A percentile compares a stretch with the other conserved stretches of the same genome.
Evolutionary conservation across 805 yeast species (phyloP).

Genomic region (Candida berthetii): DNA sequence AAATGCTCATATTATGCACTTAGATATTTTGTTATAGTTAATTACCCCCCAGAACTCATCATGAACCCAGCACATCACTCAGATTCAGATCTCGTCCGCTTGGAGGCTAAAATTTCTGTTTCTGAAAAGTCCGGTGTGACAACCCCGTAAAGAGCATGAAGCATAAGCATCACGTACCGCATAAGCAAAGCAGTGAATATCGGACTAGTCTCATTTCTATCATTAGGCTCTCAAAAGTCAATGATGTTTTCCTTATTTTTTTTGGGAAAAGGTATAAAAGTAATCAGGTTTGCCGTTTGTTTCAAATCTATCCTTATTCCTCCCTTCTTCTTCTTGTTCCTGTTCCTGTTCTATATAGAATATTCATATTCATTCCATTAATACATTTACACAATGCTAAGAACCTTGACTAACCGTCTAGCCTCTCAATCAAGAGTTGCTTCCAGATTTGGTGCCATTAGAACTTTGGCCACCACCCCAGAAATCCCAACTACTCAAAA

Average conservation of each 20-base stretch:
- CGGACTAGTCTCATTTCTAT: too few species aligned
- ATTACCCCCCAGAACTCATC: too few species aligned
- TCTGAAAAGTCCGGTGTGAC: neutral
- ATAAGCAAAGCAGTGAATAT: too few species aligned
- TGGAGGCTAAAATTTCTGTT: neutral
- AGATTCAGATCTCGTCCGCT: too few species aligned
- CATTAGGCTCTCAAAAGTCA: too few species aligned
- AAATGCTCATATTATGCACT: too few species aligned
- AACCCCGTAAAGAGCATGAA: too few species aligned
- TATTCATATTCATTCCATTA: neutral
- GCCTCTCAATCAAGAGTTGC: slow-evolving; percentile 6
- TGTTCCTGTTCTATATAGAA: neutral
- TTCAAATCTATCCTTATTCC: neutral
- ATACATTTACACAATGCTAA: slow-evolving; percentile 14
- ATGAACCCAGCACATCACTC: too few species aligned
- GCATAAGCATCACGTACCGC: too few species aligned
- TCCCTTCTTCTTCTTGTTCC: neutral
- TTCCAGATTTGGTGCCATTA: slow-evolving; percentile 8
- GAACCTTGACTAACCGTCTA: slow-evolving; percentile 13
- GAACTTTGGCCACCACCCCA: slow-evolving; percentile 19
- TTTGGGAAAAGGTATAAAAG: neutral
- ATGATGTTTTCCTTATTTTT: too few species aligned
- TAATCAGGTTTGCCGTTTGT: neutral
- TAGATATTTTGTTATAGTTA: too few species aligned
- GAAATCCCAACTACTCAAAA: slow-evolving; percentile 62